These are phyloP conservation scores for Saccharata proteae DNA, from an alignment of 2,329 filamentous ascomycete species.

Conservation along the genomic window DNA sequence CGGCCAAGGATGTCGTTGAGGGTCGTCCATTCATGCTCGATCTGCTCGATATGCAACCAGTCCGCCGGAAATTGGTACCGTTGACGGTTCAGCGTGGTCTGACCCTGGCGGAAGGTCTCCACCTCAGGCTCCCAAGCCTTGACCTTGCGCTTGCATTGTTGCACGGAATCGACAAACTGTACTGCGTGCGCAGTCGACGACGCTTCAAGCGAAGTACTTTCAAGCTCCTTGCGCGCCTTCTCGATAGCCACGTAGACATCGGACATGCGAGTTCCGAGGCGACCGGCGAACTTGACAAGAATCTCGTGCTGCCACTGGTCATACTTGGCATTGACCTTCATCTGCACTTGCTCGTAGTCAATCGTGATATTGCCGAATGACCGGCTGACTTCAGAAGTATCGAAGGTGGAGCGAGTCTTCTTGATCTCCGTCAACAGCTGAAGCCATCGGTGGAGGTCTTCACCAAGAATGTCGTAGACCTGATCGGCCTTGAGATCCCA, in stretches of 20 bases:
- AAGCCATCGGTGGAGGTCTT: slow-evolving; percentile 85
- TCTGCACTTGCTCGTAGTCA: slow-evolving; percentile 97
- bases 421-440: slow-evolving; percentile 94
- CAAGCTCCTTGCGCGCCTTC: slow-evolving; percentile 78
- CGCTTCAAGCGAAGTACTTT: slow-evolving; percentile 82
- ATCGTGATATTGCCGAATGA: slow-evolving; percentile 90
- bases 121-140: slow-evolving; percentile 93
- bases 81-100: slow-evolving; percentile 81
- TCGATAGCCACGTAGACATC: slow-evolving; percentile 89
- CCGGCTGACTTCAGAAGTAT: slow-evolving; percentile 87
- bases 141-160: slow-evolving; percentile 88
- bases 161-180: slow-evolving; percentile 95
- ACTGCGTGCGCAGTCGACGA: slow-evolving; percentile 95
- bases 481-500: slow-evolving; percentile 97
- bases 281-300: slow-evolving; percentile 78
- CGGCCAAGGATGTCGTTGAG: slow-evolving; percentile 83
- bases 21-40: slow-evolving; percentile 90
- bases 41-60: slow-evolving; percentile 92
- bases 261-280: slow-evolving; percentile 79
- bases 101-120: slow-evolving; percentile 88
- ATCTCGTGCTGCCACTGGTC: slow-evolving; percentile 99
- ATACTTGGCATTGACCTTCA: slow-evolving; percentile 97
- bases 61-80: slow-evolving; percentile 87
- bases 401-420: slow-evolving; percentile 90
- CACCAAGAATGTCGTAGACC: slow-evolving; percentile 82